Evolutionary conservation across 208 protist species (phyloP).

Genomic region (Acanthamoeba polyphaga): DNA sequence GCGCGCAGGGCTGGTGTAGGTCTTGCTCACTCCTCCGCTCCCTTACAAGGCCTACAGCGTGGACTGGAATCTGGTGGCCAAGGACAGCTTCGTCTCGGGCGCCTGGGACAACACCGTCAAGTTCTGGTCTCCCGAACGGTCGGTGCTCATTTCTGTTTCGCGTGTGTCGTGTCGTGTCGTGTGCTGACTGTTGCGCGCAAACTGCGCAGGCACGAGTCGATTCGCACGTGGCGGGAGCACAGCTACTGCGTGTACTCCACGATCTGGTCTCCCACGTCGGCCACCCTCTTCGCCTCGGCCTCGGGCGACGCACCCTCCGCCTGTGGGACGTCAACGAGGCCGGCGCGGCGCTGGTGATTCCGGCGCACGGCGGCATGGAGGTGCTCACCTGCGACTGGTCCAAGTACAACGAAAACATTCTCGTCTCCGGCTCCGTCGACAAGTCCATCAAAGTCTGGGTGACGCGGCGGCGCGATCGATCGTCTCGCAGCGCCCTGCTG

Average conservation of each 20-base stretch:
- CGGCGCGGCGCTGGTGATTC: constrained; percentile 76
- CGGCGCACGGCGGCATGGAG: constrained; percentile 82
- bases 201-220: constrained; percentile 64
- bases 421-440: constrained; percentile 87
- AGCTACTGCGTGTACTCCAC: constrained; percentile 86
- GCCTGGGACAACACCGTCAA: constrained; percentile 88
- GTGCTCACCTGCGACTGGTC: constrained; percentile 88
- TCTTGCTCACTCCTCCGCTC: not conserved
- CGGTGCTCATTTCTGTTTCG: not conserved
- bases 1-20: not conserved
- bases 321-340: constrained; percentile 84
- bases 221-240: constrained; percentile 86
- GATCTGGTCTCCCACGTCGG: constrained; percentile 85
- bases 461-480: not conserved
- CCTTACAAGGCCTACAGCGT: constrained; percentile 70
- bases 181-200: not conserved
- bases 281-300: constrained; percentile 84
- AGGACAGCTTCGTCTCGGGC: constrained; percentile 84
- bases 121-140: constrained; percentile 81
- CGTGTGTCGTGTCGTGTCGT: not conserved
- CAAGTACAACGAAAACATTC: constrained; percentile 87
- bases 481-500: too few relatives aligned
- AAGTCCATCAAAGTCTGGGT: constrained; percentile 88
- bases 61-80: constrained; percentile 87
- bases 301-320: constrained; percentile 84